phyloP scores from a whole-genome alignment of 768 basidiomycete genomes.

The Phlebiopsis gigantea region DNA sequence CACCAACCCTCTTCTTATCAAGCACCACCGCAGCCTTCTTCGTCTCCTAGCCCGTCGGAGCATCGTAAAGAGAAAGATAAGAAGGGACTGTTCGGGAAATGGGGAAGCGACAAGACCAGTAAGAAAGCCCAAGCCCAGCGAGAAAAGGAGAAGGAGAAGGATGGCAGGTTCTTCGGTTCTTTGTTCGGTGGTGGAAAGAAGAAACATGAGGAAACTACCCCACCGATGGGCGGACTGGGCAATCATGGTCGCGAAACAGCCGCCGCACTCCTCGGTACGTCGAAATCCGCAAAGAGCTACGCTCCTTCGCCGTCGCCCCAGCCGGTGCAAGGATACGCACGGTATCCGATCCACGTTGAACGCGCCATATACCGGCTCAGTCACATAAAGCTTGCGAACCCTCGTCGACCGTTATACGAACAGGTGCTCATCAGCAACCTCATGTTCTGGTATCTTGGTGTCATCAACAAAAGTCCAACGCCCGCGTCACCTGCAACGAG shows the following conservation, averaged over 20 bases:
- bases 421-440: conserved; percentile 90
- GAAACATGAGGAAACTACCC: conserved; percentile 65
- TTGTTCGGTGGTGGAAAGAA: conserved; percentile 81
- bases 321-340: conserved; percentile 45
- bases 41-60: conserved; percentile 20
- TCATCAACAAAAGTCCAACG: conserved; percentile 83
- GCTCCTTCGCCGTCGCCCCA: conserved; percentile 60
- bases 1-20: conserved; percentile 25
- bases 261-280: conserved; percentile 77
- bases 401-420: conserved; percentile 92
- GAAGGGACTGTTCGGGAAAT: conserved; percentile 61
- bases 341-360: conserved; percentile 98
- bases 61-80: conserved; percentile 66
- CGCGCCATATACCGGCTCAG: conserved; percentile 95
- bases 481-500: conserved; percentile 30
- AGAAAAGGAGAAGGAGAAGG: conserved; percentile 54
- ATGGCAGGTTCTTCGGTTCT: conserved; percentile 87
- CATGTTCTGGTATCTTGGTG: conserved; percentile 89
- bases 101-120: conserved; percentile 59
- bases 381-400: conserved; percentile 98
- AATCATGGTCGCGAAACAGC: conserved; percentile 81
- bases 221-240: conserved; percentile 20
- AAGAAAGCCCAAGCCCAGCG: conserved; percentile 48
- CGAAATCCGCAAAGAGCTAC: conserved; percentile 70
- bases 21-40: conserved; percentile 25